Evolutionary conservation across 805 yeast species (phyloP), one percentile per base, ranked within the genome.

Genomic region (Debaryomyces castellii): DNA sequence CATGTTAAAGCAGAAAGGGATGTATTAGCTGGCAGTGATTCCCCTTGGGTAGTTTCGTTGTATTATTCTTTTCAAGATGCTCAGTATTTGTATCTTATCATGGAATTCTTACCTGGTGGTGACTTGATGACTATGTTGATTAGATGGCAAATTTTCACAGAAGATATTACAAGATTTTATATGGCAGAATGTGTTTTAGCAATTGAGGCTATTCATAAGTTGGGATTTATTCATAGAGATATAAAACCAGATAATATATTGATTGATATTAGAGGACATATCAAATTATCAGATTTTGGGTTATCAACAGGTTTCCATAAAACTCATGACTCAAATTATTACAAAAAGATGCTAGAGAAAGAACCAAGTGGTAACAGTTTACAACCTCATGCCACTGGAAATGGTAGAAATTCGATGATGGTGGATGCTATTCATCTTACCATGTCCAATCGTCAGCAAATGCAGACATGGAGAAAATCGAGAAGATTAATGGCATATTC

Each of bases 161-260:
- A 90, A 63, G 97, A 90, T 63, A 89, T 90, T 43, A 90, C 90
- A 40, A 74, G 97, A 52, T 90, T 90, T 63, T 90, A 91, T 66
- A 89, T 90, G 84, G 97, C 97, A 1, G 97, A 90, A 66, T 90
- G 96, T 75, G 96, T 90, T 9, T 75, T 91, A 58, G 97, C 97
- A 2, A 90, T 90, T 49, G 97, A 91, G 61, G 96, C 96, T 4
- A 85, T 90, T 54, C 97, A 90, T 68, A 88, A 87, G 63, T 74
- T 89, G 27, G 97, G 97, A 0, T 90, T 90, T 63, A 94, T 94
- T 60, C 99, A 94, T 67, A 80, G 99, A 68, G 99, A 94, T 66
- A 92, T 94, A 58, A 94, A 94, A 67, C 99, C 99, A 0, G 99
- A 94, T 73, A 94, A 94, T 60, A 92, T 89, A 47, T 76, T 89